A percentile compares a stretch with the other conserved stretches of the same genome.
phyloP scores from a whole-genome alignment of 2,329 filamentous ascomycete species.

The Neopestalotiopsis sp. region DNA sequence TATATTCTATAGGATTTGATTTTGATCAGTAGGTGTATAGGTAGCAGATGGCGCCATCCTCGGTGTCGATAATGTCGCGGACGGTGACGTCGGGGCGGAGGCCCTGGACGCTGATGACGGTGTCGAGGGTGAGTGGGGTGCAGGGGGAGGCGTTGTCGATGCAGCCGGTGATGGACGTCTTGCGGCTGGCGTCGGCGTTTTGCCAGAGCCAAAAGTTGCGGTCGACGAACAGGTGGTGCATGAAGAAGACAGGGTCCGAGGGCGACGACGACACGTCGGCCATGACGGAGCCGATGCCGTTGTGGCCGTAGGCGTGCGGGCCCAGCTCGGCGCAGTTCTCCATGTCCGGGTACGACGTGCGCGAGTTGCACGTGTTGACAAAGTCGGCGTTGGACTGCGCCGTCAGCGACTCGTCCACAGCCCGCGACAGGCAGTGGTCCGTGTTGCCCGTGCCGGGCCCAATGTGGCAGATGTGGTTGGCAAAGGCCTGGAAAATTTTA shows the following conservation, averaged over 20 bases:
- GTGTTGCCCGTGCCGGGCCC: conserved; percentile 20
- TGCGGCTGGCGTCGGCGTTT: conserved; percentile 18
- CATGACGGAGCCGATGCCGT: conserved; percentile 39
- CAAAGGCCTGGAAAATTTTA: conserved; percentile 27
- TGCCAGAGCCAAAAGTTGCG: conserved; percentile 19
- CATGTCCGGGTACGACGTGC: conserved; percentile 21
- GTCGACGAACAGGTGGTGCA: conserved; percentile 38
- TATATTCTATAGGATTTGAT: background rate
- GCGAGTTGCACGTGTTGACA: conserved; percentile 23
- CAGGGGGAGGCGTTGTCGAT: conserved; percentile 27
- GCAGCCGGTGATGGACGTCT: conserved; percentile 24
- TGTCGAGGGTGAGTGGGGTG: conserved; percentile 19
- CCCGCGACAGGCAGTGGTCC: conserved; percentile 38
- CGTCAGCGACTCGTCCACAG: conserved; percentile 32
- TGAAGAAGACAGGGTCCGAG: conserved; percentile 40
- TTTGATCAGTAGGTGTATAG: conserved; percentile 18
- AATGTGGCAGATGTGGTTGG: conserved; percentile 26
- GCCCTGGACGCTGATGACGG: conserved; percentile 18
- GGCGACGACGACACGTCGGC: conserved; percentile 37
- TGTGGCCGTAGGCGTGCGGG: conserved; percentile 39
- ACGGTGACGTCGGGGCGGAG: conserved; percentile 19
- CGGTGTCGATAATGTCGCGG: conserved; percentile 19
- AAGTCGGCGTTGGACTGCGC: conserved; percentile 22
- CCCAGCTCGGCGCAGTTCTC: conserved; percentile 23
- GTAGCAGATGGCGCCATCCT: conserved; percentile 20